phyloP scores from a whole-genome alignment of 768 basidiomycete species.

The Boletus reticulatus region DNA sequence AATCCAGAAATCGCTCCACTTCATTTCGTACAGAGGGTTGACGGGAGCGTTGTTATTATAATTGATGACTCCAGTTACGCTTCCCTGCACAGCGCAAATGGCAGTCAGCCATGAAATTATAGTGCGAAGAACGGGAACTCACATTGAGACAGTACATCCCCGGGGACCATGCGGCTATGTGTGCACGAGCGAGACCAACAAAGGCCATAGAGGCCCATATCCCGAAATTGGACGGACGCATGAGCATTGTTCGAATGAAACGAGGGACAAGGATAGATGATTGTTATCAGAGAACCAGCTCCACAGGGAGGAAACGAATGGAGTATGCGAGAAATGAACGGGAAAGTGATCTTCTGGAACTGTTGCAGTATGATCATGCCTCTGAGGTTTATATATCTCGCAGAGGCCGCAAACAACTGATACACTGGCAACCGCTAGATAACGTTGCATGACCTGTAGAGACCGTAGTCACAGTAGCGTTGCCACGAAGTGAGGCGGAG shows the following conservation, averaged over 20 bases:
- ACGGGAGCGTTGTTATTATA: not conserved
- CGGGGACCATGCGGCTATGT: not conserved
- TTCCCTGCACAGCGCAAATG: conserved; percentile 5
- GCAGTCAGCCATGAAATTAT: not conserved
- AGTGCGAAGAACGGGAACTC: not conserved
- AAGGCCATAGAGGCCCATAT: conserved; percentile 10
- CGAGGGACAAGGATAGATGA: not conserved
- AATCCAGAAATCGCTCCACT: conserved; percentile 2
- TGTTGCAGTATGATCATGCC: not conserved
- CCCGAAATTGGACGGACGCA: not conserved
- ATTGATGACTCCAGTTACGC: not conserved
- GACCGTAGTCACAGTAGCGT: not conserved
- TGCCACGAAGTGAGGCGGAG: not conserved
- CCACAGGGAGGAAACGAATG: not conserved
- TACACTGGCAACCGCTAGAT: not conserved
- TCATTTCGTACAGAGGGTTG: not conserved
- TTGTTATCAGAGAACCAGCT: conserved; percentile 3
- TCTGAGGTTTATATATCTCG: conserved; percentile 5
- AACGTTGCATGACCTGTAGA: not conserved
- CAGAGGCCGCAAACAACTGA: not conserved
- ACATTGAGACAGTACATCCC: conserved; percentile 13
- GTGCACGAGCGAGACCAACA: conserved; percentile 10
- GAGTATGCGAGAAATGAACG: not conserved
- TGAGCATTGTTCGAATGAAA: not conserved
- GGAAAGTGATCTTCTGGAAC: too few species aligned